These are phyloP conservation scores for Ciborinia camelliae DNA, from an alignment of 2,329 filamentous ascomycete genomes.

Conservation along the genomic window DNA sequence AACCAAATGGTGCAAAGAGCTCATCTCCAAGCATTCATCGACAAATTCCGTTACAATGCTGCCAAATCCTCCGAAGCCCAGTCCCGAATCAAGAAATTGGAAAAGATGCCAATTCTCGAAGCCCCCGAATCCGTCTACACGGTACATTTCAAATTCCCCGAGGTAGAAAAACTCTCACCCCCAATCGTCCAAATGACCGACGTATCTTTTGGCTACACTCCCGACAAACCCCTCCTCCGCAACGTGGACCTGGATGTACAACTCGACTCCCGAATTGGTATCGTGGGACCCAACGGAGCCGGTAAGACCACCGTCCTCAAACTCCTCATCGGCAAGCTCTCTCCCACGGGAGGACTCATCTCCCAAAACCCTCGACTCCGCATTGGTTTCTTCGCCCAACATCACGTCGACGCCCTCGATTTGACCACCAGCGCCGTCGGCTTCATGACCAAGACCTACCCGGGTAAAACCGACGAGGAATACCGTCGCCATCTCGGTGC, in stretches of 20 bases:
- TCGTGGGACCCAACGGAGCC: constrained; percentile 98
- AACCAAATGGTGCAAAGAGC: constrained; percentile 94
- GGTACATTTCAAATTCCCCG: constrained; percentile 95
- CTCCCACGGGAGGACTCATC: constrained; percentile 75
- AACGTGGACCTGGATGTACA: constrained; percentile 96
- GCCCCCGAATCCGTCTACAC: constrained; percentile 90
- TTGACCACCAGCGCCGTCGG: constrained; percentile 83
- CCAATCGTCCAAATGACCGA: constrained; percentile 97
- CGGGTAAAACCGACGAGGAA: constrained; percentile 90
- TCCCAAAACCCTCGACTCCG: constrained; percentile 84
- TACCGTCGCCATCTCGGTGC: constrained; percentile 94
- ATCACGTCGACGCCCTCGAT: constrained; percentile 95
- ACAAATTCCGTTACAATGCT: constrained; percentile 99
- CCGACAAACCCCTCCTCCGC: constrained; percentile 73
- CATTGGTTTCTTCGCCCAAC: constrained; percentile 95
- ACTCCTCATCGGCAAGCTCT: constrained; percentile 84
- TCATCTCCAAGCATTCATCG: constrained; percentile 95
- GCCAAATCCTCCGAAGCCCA: constrained; percentile 98
- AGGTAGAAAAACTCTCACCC: constrained; percentile 94
- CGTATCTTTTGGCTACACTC: constrained; percentile 83
- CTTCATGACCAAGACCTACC: constrained; percentile 93
- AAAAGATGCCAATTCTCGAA: constrained; percentile 91
- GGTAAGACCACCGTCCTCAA: constrained; percentile 99
- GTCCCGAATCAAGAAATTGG: constrained; percentile 97
- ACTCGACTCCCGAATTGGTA: constrained; percentile 95